phyloP scores from a whole-genome alignment of 176 grass and related monocot species.

The Raddia distichophylla region DNA sequence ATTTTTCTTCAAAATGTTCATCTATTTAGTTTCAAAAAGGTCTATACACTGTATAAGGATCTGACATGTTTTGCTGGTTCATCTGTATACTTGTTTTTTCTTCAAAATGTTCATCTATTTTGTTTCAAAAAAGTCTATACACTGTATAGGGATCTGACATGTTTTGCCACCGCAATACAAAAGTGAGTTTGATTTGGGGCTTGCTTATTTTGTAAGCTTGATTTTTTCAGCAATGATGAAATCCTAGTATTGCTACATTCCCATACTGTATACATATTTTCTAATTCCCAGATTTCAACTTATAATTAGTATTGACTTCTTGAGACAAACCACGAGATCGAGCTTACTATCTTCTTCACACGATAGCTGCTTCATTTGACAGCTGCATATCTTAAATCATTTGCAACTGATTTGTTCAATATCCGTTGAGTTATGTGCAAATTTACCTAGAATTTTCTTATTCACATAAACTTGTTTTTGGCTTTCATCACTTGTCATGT shows the following conservation, averaged over 20 bases:
- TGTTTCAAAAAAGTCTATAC: not conserved
- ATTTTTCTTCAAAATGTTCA: not conserved
- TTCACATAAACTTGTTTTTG: not conserved
- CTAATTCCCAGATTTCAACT: too few species aligned
- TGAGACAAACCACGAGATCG: too few species aligned
- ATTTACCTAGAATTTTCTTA: not conserved
- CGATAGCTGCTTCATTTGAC: slow-evolving; percentile 7
- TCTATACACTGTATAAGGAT: too few species aligned
- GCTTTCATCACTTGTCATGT: not conserved
- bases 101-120: too few species aligned
- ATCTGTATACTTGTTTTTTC: too few species aligned
- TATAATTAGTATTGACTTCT: too few species aligned
- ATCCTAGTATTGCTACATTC: not conserved
- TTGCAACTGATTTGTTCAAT: not conserved
- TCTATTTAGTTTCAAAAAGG: not conserved
- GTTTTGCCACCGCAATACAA: not conserved
- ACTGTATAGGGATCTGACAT: not conserved
- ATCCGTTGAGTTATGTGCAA: slow-evolving; percentile 19
- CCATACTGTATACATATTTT: slow-evolving; percentile 1
- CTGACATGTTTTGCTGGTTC: too few species aligned
- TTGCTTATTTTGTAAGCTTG: not conserved
- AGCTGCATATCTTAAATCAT: not conserved
- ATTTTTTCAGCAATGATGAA: not conserved
- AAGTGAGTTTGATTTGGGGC: not conserved
- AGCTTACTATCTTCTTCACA: not conserved